Base-by-base conservation (phyloP, 495 filamentous ascomycete genomes). In the Trypethelium eluteriae region DNA sequence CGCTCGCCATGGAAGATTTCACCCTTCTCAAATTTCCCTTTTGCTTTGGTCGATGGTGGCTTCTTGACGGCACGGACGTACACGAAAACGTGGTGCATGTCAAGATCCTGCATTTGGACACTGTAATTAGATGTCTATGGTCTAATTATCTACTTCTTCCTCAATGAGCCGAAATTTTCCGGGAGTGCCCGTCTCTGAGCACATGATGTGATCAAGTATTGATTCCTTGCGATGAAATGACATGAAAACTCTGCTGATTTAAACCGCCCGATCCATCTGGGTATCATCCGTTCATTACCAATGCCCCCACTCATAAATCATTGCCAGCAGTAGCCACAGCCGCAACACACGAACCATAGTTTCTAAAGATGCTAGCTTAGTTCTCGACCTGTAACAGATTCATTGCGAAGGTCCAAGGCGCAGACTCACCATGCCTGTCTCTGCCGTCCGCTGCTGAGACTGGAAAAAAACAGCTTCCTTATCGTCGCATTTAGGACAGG, bases 341-440 rank as follows among this genome's bases (percentile, higher is more conserved):
- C 83, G 80, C 90, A 93, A 80, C 94, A 98, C 53, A 98, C 94
- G 75, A 92, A 96, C 78, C 96, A 98, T 12, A 98, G 84, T 92
- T 93, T 96, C 93, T 98, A 68, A 49, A 65, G 7, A 7, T 44
- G 41, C 41, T 1, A 7, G 41, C 6, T 44, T 44, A 44, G 32
- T 36, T 9, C 25, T 3, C 14, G 25, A 25, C 25, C 25, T 25
- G 25, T 25, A 25, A 25, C 25, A 25, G 25, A 25, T 25, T 25
- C 25, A 25, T 25, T 25, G 25, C 25, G 25, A 25, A 25, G 25
- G 25, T 25, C 25, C 25, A 25, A 25, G 25, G 25, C 25, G 25
- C 25, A 53, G 64, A 63, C 38, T 83, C 74, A 98, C 94, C 94
- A 98, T 98, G 77, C 95, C 95, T 9, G 95, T 98, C 76, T 97